These are phyloP conservation scores for Jamesozyma hellenica DNA, from an alignment of 805 yeast genomes.

Conservation along the genomic window DNA sequence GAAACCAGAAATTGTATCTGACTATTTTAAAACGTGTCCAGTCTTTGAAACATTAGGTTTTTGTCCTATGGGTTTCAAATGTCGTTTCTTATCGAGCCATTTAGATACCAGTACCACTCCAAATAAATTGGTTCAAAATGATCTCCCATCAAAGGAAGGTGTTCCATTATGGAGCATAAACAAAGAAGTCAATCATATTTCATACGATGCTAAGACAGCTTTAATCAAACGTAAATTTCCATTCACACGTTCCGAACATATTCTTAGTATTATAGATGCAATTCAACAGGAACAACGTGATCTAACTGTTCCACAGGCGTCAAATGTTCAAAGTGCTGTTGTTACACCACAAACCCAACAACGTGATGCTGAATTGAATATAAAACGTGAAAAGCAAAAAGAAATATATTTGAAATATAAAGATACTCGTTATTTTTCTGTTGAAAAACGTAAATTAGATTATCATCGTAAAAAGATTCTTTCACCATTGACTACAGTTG, in stretches of 20 bases:
- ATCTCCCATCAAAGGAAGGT: too few relatives aligned
- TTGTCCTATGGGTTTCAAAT: constrained; percentile 87
- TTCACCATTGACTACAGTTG: constrained; percentile 95
- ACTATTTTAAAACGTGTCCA: constrained; percentile 47
- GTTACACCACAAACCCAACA: constrained; percentile 13
- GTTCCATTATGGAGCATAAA: constrained; percentile 26
- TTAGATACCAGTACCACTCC: not conserved
- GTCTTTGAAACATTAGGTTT: constrained; percentile 72
- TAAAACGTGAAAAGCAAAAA: constrained; percentile 24
- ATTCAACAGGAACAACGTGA: constrained; percentile 32
- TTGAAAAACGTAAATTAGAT: constrained; percentile 73
- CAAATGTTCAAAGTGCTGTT: constrained; percentile 2
- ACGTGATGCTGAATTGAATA: constrained; percentile 26
- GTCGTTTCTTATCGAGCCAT: constrained; percentile 83
- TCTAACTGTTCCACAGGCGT: not conserved
- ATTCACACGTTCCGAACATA: constrained; percentile 46
- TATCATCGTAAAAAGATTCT: constrained; percentile 70
- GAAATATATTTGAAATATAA: constrained; percentile 36
- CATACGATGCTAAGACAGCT: constrained; percentile 31
- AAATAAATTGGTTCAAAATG: not conserved
- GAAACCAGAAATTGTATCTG: constrained; percentile 61
- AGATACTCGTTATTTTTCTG: constrained; percentile 66
- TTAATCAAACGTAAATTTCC: constrained; percentile 45
- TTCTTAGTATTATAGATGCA: constrained; percentile 56
- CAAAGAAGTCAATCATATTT: constrained; percentile 56